Evolutionary conservation across 2,329 filamentous ascomycete species (phyloP).

Genomic region (Fusarium keratoplasticum): DNA sequence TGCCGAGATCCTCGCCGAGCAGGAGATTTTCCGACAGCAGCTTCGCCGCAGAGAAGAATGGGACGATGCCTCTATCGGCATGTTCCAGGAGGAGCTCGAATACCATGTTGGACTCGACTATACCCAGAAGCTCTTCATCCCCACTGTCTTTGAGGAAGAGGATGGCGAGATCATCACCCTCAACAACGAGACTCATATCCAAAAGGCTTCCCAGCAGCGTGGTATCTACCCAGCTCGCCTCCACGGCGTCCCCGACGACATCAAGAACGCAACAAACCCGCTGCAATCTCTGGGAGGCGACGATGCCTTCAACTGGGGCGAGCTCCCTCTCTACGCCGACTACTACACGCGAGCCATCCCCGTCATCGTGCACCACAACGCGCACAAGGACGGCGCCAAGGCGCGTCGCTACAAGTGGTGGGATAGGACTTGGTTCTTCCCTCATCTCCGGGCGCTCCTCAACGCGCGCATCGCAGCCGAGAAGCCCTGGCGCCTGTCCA

Average conservation of each 20-base stretch:
- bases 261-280: not conserved
- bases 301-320: slow-evolving; percentile 24
- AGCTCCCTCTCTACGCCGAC: slow-evolving; percentile 33
- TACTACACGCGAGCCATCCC: slow-evolving; percentile 34
- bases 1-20: slow-evolving; percentile 44
- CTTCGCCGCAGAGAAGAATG: not conserved
- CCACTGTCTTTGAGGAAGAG: slow-evolving; percentile 33
- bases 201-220: not conserved
- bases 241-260: slow-evolving; percentile 15
- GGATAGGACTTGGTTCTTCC: slow-evolving; percentile 39
- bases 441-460: slow-evolving; percentile 18
- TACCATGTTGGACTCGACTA: slow-evolving; percentile 39
- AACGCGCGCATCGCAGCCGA: not conserved
- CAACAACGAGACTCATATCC: slow-evolving; percentile 21
- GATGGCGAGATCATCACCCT: slow-evolving; percentile 31
- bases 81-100: slow-evolving; percentile 28
- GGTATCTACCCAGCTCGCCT: slow-evolving; percentile 10
- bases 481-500: not conserved
- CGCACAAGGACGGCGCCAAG: slow-evolving; percentile 23
- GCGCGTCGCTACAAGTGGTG: slow-evolving; percentile 28
- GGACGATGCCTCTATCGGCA: not conserved
- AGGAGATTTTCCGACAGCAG: slow-evolving; percentile 34
- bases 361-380: slow-evolving; percentile 37
- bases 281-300: not conserved
- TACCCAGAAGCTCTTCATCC: slow-evolving; percentile 26